Evolutionary conservation across 1,284 basidiomycete genomes (phyloP).

Genomic region (Hymenochaete sp.): DNA sequence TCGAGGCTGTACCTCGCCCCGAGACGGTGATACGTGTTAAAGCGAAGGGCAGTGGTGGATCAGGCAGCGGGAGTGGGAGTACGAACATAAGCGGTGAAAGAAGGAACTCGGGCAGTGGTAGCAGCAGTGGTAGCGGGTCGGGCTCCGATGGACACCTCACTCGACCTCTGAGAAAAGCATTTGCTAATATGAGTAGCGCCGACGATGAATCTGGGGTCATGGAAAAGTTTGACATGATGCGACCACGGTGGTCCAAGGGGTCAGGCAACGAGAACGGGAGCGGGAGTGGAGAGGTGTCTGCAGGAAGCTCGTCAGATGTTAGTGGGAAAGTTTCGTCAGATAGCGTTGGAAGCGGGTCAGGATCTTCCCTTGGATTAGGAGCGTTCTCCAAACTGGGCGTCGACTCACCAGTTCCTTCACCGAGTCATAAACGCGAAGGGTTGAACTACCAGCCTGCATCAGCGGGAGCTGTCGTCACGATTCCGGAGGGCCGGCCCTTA

Average conservation of each 20-base stretch:
- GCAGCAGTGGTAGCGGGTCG: constrained; percentile 18
- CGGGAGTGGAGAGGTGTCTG: constrained; percentile 13
- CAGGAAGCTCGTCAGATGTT: constrained; percentile 9
- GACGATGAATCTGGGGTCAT: constrained; percentile 9
- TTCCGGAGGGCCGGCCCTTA: too few relatives aligned
- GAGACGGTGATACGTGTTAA: neutral
- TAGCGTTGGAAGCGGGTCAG: constrained; percentile 4
- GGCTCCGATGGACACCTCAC: constrained; percentile 19
- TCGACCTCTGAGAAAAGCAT: constrained; percentile 9
- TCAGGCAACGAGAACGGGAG: constrained; percentile 9
- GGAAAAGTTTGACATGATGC: constrained; percentile 1
- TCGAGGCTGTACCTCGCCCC: constrained; percentile 7
- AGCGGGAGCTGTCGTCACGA: too few relatives aligned
- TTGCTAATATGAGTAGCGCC: constrained; percentile 10
- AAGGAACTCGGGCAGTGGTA: constrained; percentile 16
- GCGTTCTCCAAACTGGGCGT: constrained; percentile 6
- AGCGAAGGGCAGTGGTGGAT: constrained; percentile 5
- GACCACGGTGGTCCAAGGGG: neutral
- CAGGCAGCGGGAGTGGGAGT: constrained; percentile 11
- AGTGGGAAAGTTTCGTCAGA: constrained; percentile 1
- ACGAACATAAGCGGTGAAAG: too few relatives aligned
- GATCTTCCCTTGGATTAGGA: constrained; percentile 11
- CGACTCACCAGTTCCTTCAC: constrained; percentile 3
- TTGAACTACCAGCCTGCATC: too few relatives aligned
- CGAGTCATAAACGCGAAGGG: neutral